Percentiles rank a stretch among this genome's conserved stretches.
These are phyloP conservation scores for Pythium rishiriense DNA, from an alignment of 352 stramenopile genomes.

Conservation along the genomic window DNA sequence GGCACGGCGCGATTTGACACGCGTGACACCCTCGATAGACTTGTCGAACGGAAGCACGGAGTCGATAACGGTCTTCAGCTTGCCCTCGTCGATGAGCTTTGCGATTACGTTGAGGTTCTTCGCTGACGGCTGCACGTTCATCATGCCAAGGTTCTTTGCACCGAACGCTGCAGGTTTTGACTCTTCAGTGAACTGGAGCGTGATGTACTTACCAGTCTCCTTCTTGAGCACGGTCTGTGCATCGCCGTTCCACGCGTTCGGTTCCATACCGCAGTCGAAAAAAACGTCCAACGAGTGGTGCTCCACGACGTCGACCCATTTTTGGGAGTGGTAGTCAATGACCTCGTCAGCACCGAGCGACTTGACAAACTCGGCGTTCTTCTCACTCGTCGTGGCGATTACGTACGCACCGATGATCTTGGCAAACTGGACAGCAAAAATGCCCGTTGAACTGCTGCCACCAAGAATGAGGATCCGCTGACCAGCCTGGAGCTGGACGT, in stretches of 20 bases:
- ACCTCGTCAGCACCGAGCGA: not conserved
- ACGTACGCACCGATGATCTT: constrained; percentile 38
- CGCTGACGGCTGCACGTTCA: constrained; percentile 19
- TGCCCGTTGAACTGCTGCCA: constrained; percentile 38
- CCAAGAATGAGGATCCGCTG: constrained; percentile 35
- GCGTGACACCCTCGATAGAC: constrained; percentile 37
- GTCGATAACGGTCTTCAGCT: constrained; percentile 38
- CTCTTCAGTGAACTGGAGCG: constrained; percentile 21
- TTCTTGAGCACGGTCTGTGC: constrained; percentile 36
- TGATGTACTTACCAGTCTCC: constrained; percentile 37
- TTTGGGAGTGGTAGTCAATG: constrained; percentile 12
- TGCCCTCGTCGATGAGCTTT: constrained; percentile 36
- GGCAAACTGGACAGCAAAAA: constrained; percentile 28
- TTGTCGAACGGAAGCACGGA: constrained; percentile 46
- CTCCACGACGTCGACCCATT: constrained; percentile 35
- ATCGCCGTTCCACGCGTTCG: constrained; percentile 36
- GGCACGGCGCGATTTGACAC: too few species aligned
- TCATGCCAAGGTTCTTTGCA: constrained; percentile 26
- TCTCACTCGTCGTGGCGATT: constrained; percentile 31
- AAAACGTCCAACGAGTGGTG: constrained; percentile 25
- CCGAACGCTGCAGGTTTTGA: constrained; percentile 48
- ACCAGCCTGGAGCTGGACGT: constrained; percentile 16
- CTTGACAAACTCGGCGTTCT: not conserved
- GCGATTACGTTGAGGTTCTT: constrained; percentile 38
- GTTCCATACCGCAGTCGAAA: constrained; percentile 31